Conservation (phyloP, 208 protist genomes). For the Leishmania braziliensis region DNA sequence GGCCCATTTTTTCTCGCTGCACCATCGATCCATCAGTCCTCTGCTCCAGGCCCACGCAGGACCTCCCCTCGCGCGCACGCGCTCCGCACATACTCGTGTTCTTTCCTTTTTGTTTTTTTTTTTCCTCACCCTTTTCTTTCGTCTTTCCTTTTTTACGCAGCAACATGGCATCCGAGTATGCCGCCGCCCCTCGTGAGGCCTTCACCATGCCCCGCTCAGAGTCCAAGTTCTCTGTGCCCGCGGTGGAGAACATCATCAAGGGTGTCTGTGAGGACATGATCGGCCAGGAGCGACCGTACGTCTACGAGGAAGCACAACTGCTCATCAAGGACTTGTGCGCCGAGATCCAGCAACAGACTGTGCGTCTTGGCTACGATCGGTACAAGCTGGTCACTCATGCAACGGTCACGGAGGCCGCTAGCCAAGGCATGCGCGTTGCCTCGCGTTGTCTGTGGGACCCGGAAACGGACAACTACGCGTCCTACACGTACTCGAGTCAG, state of each 20-base stretch:
- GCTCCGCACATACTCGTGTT: slow-evolving; percentile 1
- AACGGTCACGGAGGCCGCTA: slow-evolving; percentile 75
- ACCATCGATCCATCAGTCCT: background rate
- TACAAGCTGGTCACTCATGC: slow-evolving; percentile 93
- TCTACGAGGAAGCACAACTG: slow-evolving; percentile 68
- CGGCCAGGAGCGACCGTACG: slow-evolving; percentile 62
- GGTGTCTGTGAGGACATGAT: slow-evolving; percentile 81
- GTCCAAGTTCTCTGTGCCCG: slow-evolving; percentile 79
- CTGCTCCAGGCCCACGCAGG: background rate
- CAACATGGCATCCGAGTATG: slow-evolving; percentile 48
- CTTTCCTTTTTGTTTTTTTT: slow-evolving; percentile 18
- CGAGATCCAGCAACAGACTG: slow-evolving; percentile 88
- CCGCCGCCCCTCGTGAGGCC: slow-evolving; percentile 41
- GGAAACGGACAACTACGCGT: slow-evolving; percentile 89
- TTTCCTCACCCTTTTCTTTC: slow-evolving; percentile 1
- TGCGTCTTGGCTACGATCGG: slow-evolving; percentile 87
- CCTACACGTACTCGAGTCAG: slow-evolving; percentile 76
- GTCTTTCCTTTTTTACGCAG: slow-evolving; percentile 7
- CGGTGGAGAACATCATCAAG: slow-evolving; percentile 73
- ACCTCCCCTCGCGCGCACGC: background rate
- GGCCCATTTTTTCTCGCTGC: background rate
- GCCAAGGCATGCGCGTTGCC: slow-evolving; percentile 87
- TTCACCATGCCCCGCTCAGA: slow-evolving; percentile 72
- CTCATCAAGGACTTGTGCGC: slow-evolving; percentile 88
- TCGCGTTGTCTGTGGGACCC: slow-evolving; percentile 92